These are phyloP conservation scores for Aspergillus aculeatus DNA, from an alignment of 2,329 filamentous ascomycete species.

Conservation along the genomic window DNA sequence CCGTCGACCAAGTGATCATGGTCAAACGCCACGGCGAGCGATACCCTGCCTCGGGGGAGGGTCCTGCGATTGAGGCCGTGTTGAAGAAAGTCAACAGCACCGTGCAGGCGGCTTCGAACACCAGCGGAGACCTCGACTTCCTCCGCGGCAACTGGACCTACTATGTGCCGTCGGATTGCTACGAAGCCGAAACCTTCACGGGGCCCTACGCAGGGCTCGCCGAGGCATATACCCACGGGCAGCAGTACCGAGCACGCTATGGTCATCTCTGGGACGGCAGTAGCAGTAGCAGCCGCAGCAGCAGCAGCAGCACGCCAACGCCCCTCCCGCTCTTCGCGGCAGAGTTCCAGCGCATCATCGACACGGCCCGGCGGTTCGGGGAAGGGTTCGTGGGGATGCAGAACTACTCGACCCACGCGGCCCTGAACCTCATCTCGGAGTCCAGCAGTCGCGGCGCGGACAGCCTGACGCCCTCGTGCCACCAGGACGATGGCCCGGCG, in stretches of 20 bases:
- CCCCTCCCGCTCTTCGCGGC: constrained; percentile 20
- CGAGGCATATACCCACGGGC: constrained; percentile 18
- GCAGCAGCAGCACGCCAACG: neutral
- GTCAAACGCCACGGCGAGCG: constrained; percentile 26
- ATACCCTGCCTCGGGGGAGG: constrained; percentile 16
- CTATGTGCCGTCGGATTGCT: constrained; percentile 20
- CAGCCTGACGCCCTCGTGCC: constrained; percentile 21
- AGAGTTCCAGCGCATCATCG: constrained; percentile 21
- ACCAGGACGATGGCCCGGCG: constrained; percentile 9
- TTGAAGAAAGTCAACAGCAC: constrained; percentile 19
- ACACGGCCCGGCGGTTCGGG: constrained; percentile 24
- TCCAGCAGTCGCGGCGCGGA: constrained; percentile 21
- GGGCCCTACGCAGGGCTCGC: constrained; percentile 21
- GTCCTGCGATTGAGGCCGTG: constrained; percentile 10
- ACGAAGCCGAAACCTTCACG: constrained; percentile 19
- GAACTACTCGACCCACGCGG: constrained; percentile 22
- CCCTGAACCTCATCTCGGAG: constrained; percentile 26
- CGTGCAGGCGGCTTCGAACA: neutral
- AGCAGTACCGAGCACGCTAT: constrained; percentile 21
- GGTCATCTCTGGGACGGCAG: constrained; percentile 18
- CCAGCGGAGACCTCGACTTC: constrained; percentile 13
- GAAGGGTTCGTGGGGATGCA: constrained; percentile 24
- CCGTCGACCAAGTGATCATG: constrained; percentile 25
- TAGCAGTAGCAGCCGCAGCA: too few relatives aligned
- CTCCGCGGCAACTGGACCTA: constrained; percentile 24